Percentiles rank a stretch among this genome's conserved stretches.
phyloP scores from a whole-genome alignment of 2,329 filamentous ascomycete species.

The Grosmannia clavigera region DNA sequence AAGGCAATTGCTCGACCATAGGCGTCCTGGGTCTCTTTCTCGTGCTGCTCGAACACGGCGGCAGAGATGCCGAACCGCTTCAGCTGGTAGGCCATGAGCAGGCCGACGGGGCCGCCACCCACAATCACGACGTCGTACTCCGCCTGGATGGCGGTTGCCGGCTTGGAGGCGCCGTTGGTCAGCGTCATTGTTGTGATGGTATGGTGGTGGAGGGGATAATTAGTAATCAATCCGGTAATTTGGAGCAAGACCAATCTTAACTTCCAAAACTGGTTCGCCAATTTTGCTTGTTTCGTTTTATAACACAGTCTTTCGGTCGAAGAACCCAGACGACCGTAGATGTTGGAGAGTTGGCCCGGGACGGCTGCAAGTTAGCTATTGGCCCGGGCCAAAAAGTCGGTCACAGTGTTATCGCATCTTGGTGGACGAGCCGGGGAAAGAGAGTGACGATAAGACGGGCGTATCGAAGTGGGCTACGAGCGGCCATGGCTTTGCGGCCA shows the following conservation, averaged over 20 bases:
- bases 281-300: background rate
- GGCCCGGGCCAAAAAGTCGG: background rate
- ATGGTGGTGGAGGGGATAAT: background rate
- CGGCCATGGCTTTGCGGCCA: background rate
- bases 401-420: too few species aligned
- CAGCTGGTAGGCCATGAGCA: conserved; percentile 32
- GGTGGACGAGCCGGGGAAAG: background rate
- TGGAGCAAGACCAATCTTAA: background rate
- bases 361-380: background rate
- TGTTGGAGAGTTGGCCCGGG: background rate
- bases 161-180: background rate
- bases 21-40: conserved; percentile 34
- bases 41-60: conserved; percentile 35
- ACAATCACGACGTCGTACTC: conserved; percentile 23
- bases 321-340: background rate
- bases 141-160: background rate
- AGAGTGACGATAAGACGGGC: background rate
- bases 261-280: background rate
- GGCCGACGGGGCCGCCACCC: conserved; percentile 33
- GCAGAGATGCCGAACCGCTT: conserved; percentile 26
- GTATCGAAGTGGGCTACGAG: background rate
- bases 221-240: background rate
- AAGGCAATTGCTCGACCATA: conserved; percentile 43
- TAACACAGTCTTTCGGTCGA: background rate
- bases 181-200: background rate